These are phyloP conservation scores for Naegleria lovaniensis DNA, from an alignment of 208 protist genomes.

Conservation along the genomic window DNA sequence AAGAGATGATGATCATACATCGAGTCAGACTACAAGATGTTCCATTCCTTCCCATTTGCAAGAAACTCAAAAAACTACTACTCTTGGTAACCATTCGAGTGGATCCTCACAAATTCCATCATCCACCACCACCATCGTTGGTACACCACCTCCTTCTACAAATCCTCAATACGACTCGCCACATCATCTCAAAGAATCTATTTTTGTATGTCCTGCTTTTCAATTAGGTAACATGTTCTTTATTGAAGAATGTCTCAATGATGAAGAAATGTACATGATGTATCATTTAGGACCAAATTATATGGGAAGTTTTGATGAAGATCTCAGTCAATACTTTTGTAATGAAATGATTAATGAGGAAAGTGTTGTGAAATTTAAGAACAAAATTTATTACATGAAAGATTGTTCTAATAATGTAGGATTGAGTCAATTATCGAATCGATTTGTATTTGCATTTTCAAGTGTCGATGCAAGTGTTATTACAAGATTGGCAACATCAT, in stretches of 20 bases:
- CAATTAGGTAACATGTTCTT: constrained; percentile 18
- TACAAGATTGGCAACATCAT: neutral
- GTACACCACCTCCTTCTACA: too few species aligned
- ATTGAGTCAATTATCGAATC: neutral
- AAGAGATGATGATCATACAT: too few species aligned
- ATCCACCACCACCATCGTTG: too few species aligned
- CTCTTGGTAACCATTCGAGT: too few species aligned
- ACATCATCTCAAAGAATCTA: neutral
- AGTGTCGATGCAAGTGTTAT: neutral
- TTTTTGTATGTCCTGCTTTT: neutral
- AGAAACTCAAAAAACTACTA: too few species aligned
- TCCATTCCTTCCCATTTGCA: too few species aligned
- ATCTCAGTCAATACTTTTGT: constrained; percentile 12
- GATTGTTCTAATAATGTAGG: constrained; percentile 19
- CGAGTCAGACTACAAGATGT: too few species aligned
- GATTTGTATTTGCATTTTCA: neutral
- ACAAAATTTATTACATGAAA: neutral
- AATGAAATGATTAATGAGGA: neutral
- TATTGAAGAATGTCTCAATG: neutral
- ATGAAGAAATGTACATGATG: constrained; percentile 18
- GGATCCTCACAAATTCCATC: too few species aligned
- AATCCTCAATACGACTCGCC: neutral
- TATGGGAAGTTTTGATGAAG: constrained; percentile 20
- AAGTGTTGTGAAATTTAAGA: neutral
- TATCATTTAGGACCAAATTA: constrained; percentile 27